A percentile compares a stretch with the other conserved stretches of the same genome.
These are phyloP conservation scores for Annona cherimola DNA, from an alignment of 164 flowering plant species.

Conservation along the genomic window DNA sequence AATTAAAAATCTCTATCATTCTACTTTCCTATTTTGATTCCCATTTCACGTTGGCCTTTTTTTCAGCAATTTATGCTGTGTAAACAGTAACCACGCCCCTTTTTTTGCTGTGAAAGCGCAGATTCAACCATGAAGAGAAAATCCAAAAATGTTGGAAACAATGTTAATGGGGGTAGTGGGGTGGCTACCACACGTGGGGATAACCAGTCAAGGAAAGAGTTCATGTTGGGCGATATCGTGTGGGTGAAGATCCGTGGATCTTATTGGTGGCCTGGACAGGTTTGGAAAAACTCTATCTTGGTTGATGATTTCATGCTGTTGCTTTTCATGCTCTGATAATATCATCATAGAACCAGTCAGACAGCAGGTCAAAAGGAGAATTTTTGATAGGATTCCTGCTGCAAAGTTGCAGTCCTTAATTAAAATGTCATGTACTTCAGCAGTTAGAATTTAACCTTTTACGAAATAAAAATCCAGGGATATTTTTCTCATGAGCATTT, in stretches of 20 bases:
- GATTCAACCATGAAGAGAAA: conserved; percentile 23
- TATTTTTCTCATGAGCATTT: neutral
- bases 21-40: neutral
- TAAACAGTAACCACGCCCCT: neutral
- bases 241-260: conserved; percentile 37
- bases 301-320: neutral
- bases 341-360: no score
- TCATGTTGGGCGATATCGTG: conserved; percentile 35
- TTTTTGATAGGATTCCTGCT: no score
- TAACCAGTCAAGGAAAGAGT: conserved; percentile 10
- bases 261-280: conserved; percentile 73
- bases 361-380: no score
- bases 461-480: neutral
- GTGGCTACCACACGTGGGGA: conserved; percentile 10
- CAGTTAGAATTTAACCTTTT: neutral
- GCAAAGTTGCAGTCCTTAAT: neutral
- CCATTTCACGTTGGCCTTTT: neutral
- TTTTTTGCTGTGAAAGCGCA: neutral
- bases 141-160: conserved; percentile 10
- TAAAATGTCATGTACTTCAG: neutral
- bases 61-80: neutral
- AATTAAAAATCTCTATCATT: no score
- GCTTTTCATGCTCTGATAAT: neutral
- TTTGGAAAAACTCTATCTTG: conserved; percentile 7
- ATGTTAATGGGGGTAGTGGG: conserved; percentile 8